phyloP scores from a whole-genome alignment of 1,284 basidiomycete genomes.

The Salmacisia buchloeana region DNA sequence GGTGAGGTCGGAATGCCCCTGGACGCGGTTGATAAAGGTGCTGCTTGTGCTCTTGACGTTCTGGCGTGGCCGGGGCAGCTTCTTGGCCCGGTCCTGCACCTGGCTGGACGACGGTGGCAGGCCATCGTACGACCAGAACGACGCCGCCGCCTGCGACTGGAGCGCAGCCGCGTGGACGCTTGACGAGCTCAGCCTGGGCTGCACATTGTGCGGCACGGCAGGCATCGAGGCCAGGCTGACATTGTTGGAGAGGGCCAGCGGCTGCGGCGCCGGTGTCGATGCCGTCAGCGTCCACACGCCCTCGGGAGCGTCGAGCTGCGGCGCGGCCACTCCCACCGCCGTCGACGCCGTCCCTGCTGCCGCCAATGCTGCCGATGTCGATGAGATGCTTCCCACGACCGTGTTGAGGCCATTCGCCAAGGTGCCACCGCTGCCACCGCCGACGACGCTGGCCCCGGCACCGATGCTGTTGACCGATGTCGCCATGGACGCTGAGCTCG shows the following conservation, averaged over 20 bases:
- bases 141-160: not conserved
- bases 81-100: constrained; percentile 13
- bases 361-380: no score
- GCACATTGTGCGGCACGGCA: not conserved
- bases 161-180: not conserved
- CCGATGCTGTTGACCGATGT: no score
- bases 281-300: not conserved
- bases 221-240: not conserved
- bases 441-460: no score
- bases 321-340: no score
- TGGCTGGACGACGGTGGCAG: not conserved
- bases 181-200: not conserved
- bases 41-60: constrained; percentile 81
- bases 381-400: no score
- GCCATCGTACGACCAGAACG: not conserved
- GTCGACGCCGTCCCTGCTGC: no score
- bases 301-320: not conserved
- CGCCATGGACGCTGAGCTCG: no score
- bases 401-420: no score
- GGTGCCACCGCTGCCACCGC: no score
- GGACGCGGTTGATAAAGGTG: constrained; percentile 78
- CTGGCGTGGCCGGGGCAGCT: constrained; percentile 67
- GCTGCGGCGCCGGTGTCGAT: not conserved
- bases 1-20: constrained; percentile 69
- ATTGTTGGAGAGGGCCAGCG: not conserved